Evolutionary conservation across 805 yeast genomes (phyloP).

Genomic region (Zygosaccharomyces lentus): DNA sequence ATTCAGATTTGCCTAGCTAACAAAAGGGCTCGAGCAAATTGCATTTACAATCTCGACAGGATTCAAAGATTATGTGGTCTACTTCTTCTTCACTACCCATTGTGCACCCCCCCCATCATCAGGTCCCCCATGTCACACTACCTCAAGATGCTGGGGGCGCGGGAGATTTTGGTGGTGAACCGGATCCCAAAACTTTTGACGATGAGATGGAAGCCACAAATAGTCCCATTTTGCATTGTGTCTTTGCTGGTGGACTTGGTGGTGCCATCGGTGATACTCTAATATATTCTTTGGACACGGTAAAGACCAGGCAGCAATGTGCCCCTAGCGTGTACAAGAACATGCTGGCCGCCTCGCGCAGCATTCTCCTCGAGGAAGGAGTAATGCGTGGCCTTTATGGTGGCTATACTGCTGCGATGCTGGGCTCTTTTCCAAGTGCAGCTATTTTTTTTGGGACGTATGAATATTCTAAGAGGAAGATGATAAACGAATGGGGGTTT

Average conservation of each 20-base stretch:
- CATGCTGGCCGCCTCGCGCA: conserved; percentile 70
- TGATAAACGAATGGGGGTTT: conserved; percentile 57
- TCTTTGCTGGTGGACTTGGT: conserved; percentile 91
- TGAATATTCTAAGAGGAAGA: conserved; percentile 68
- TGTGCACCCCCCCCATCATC: conserved; percentile 16
- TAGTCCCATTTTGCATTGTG: conserved; percentile 49
- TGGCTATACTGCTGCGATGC: conserved; percentile 87
- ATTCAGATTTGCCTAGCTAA: not conserved
- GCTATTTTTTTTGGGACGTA: conserved; percentile 92
- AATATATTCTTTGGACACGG: conserved; percentile 96
- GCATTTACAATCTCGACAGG: not conserved
- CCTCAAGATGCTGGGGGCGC: conserved; percentile 8
- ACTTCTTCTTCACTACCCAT: conserved; percentile 25
- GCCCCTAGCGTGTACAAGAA: conserved; percentile 64
- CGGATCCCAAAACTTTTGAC: conserved; percentile 3
- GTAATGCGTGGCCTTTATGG: conserved; percentile 78
- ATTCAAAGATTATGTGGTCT: conserved; percentile 17
- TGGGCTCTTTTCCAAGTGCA: conserved; percentile 92
- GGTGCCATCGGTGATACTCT: conserved; percentile 88
- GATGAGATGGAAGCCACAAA: conserved; percentile 4
- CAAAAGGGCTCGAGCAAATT: not conserved
- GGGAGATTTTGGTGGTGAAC: conserved; percentile 12
- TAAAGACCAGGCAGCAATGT: conserved; percentile 97
- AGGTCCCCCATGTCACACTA: conserved; percentile 7
- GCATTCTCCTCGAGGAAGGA: conserved; percentile 84